Base-by-base conservation (phyloP, 495 filamentous ascomycete genomes). In the Penicillium lagena region DNA sequence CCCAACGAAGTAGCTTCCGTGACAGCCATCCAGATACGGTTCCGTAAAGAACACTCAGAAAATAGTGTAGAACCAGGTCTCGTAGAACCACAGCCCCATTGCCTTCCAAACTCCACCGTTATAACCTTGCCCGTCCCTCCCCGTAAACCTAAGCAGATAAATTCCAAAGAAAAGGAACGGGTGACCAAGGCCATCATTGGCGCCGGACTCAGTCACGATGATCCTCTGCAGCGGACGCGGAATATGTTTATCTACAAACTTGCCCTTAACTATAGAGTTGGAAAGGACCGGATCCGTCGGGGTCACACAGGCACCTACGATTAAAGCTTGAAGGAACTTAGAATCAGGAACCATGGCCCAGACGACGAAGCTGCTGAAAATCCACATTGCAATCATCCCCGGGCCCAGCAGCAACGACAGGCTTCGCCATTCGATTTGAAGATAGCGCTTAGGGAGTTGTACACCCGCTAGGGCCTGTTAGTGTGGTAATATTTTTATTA, bases 241-340 rank as follows among this genome's bases (percentile, higher is more conserved):
- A n/a, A 95, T 81, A 65, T 95, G 86, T 52, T 89, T 85, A 45
- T 95, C 90, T 8, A 89, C 90, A 51, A 95, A 96, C 51, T 87
- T 90, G 34, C 90, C 90, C 68, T 95, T 95, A 36, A 96, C 88
- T 43, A 95, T 94, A 2, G 84, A 83, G 48, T 93, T 91, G 22
- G 86, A 90, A 27, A 96, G 68, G 15, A 96, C 82, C 0, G 91
- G 91, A 58, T 97, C 91, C 0, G 91, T 96, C 1, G 90, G 90
- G 7, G 90, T 94, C 11, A 97, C 81, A 55, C 89, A 94, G 27
- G 89, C 82, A 3, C 78, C 90, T 29, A 95, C 67, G 3, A 82
- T 84, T 13, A 96, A 70, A 0, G 90, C 81, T 54, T 90, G 82
- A 1, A 96, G 73, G 50, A 94, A 86, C 36, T 64, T 63, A 14